Percentiles rank a stretch among this genome's conserved stretches.
Conservation (phyloP, 257 asterid genomes). For the Buddleja alternifolia region DNA sequence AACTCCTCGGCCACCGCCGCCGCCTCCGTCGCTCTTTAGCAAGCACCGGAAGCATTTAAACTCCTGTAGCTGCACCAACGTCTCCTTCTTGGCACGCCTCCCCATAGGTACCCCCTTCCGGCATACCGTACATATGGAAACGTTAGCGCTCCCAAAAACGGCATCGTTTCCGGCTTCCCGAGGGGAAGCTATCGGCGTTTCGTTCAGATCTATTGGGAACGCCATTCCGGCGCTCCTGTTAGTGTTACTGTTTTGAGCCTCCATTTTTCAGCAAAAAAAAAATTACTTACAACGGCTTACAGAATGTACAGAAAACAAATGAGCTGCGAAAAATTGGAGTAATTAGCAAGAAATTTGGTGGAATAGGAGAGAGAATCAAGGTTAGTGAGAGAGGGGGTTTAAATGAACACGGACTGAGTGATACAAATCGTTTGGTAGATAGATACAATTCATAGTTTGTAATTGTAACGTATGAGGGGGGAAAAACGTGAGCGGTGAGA, state of each 20-base stretch:
- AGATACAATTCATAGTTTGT: no score
- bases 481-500: no score
- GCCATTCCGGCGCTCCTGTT: slow-evolving; percentile 47
- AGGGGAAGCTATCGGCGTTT: slow-evolving; percentile 70
- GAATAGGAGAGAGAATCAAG: no score
- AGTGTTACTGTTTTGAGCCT: slow-evolving; percentile 21
- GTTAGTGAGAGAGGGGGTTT: no score
- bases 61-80: slow-evolving; percentile 45
- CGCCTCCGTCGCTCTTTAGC: slow-evolving; percentile 30
- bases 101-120: slow-evolving; percentile 50
- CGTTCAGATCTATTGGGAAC: slow-evolving; percentile 72
- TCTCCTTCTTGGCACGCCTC: slow-evolving; percentile 31
- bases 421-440: no score
- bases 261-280: slow-evolving; percentile 32
- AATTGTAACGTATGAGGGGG: no score
- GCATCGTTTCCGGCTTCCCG: slow-evolving; percentile 50
- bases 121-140: slow-evolving; percentile 52
- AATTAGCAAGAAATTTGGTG: no score
- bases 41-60: slow-evolving; percentile 74
- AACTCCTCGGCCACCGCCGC: slow-evolving; percentile 32
- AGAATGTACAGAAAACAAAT: slow-evolving; percentile 5
- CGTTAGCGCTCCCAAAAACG: slow-evolving; percentile 25
- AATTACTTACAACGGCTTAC: no score
- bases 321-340: no score
- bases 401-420: no score